These are phyloP conservation scores for Colletotrichum sp. DNA, from an alignment of 2,329 filamentous ascomycete genomes.

Conservation along the genomic window DNA sequence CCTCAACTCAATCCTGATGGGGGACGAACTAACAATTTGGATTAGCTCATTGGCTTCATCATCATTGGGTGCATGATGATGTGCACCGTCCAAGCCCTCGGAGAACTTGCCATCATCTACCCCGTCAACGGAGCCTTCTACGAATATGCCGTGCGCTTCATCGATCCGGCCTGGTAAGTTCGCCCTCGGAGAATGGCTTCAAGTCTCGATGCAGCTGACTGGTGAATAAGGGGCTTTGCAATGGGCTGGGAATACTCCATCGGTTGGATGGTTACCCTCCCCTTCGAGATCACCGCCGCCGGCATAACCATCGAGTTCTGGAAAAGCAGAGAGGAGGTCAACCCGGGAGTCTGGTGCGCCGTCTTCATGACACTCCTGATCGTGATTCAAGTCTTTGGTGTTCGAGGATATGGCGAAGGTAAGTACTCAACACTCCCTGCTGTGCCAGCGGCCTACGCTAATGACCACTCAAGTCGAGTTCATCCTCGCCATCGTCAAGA, in stretches of 20 bases:
- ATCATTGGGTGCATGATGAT: slow-evolving; percentile 58
- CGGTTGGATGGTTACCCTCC: neutral
- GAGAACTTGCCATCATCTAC: slow-evolving; percentile 63
- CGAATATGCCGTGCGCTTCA: slow-evolving; percentile 62
- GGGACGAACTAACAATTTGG: accelerated
- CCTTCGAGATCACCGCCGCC: slow-evolving; percentile 65
- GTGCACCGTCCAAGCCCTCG: slow-evolving; percentile 63
- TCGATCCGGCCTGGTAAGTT: slow-evolving; percentile 58
- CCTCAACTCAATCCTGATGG: accelerated
- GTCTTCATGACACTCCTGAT: slow-evolving; percentile 69
- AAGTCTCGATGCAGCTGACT: neutral
- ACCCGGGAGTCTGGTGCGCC: slow-evolving; percentile 80
- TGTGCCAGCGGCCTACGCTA: slow-evolving; percentile 64
- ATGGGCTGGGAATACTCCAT: slow-evolving; percentile 50
- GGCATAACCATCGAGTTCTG: slow-evolving; percentile 81
- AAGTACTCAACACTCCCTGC: slow-evolving; percentile 54
- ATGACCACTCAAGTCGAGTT: slow-evolving; percentile 65
- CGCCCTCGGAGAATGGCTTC: accelerated
- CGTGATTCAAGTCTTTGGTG: slow-evolving; percentile 71
- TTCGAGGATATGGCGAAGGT: slow-evolving; percentile 71
- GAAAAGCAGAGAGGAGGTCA: slow-evolving; percentile 68
- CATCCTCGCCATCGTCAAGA: slow-evolving; percentile 59
- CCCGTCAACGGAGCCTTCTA: slow-evolving; percentile 68
- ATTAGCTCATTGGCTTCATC: slow-evolving; percentile 50
- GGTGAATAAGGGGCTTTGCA: slow-evolving; percentile 45